Base-by-base conservation (phyloP, 768 basidiomycete genomes). In the Pulveroboletus frians region DNA sequence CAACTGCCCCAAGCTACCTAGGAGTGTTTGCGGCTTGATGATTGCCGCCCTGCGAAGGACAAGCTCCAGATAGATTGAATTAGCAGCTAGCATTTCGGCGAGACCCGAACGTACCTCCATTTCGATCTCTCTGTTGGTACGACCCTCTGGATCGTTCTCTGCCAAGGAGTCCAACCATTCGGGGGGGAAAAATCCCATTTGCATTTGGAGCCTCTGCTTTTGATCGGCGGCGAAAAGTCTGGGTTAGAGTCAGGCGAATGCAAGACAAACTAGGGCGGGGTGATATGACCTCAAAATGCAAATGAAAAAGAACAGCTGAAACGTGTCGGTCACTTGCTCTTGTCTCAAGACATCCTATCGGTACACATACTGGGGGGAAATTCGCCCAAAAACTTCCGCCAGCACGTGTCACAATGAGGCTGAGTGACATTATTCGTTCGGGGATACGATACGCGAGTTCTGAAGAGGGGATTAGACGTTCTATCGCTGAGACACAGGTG, bases 1-100 rank as follows among this genome's bases (percentile, higher is more conserved):
- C 79, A 86, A 81, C 63, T 92, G 90, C 10, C 84, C 88, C 14
- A 92, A 49, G 21, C 77, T 67, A 0, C 89, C 90, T 15, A 77
- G 50, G 44, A 83, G 62, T 3, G 68, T 71, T 55, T 89, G 90
- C 2, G 78, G 79, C 30, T 74, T 76, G 2, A 83, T 81, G 7
- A 77, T 67, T 5, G 64, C 55, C 14, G 80, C 67, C 17, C 84
- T 79, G 15, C 61, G 66, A 36, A 70, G 63, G 55, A 73, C 74
- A 3, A 57, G 52, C 84, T 88, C 44, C 32, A 48, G n/a, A 36
- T 15, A 27, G 21, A 43, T 34, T 34, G 34, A 30, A 17, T 42
- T 2, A 27, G 20, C 23, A 6, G 23, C 23, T 15, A 29, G 23
- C 26, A 18, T 21, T 18, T 30, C 8, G 1, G 23, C 4, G 18